Evolutionary conservation across 768 basidiomycete species (phyloP).

Genomic region (Xerocomus potaroensis): DNA sequence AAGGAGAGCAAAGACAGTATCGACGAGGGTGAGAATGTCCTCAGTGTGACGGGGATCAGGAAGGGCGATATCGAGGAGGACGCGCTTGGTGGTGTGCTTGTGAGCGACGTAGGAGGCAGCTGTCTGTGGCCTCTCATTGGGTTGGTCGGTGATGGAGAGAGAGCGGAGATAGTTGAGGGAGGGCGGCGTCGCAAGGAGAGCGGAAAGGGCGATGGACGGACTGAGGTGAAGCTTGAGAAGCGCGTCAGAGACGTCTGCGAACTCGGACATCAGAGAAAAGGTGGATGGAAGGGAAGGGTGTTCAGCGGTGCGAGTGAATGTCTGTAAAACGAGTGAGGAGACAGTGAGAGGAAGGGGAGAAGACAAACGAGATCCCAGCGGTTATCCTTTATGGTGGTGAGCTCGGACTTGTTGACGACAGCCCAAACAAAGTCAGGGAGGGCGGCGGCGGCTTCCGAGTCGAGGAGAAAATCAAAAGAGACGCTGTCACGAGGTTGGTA

Average conservation of each 20-base stretch:
- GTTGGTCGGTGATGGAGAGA: constrained; percentile 86
- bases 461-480: constrained; percentile 75
- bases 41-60: constrained; percentile 47
- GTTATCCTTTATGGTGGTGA: constrained; percentile 59
- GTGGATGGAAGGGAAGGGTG: constrained; percentile 53
- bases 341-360: background rate
- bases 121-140: constrained; percentile 58
- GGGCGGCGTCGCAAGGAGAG: constrained; percentile 59
- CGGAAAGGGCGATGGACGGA: constrained; percentile 46
- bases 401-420: constrained; percentile 74
- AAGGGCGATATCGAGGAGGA: constrained; percentile 62
- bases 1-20: constrained; percentile 68
- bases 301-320: constrained; percentile 78
- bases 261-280: constrained; percentile 82
- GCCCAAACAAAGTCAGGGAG: constrained; percentile 79
- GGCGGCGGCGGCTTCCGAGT: constrained; percentile 32
- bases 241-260: constrained; percentile 78
- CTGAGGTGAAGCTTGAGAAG: constrained; percentile 50
- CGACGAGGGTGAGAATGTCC: constrained; percentile 53
- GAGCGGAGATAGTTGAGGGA: constrained; percentile 78
- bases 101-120: constrained; percentile 44
- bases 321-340: constrained; percentile 40
- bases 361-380: constrained; percentile 86
- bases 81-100: constrained; percentile 55
- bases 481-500: constrained; percentile 66